Percentiles rank a stretch among this genome's conserved stretches.
phyloP scores from a whole-genome alignment of 805 yeast genomes.

The Torulaspora microellipsoides region DNA sequence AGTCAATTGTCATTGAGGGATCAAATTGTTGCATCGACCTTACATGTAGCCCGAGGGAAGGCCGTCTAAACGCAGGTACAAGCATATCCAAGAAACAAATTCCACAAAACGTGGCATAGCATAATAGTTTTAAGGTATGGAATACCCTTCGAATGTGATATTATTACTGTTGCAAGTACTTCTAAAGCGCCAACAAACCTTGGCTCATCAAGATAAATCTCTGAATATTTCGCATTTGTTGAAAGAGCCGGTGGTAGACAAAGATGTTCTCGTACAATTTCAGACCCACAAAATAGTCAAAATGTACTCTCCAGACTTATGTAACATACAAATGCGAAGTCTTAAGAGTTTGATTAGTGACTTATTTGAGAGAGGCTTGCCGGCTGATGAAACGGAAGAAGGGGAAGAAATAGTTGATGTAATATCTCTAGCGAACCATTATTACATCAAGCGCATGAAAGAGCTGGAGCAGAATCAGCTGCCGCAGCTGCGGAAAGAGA shows the following conservation, averaged over 20 bases:
- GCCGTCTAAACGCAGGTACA: too few species aligned
- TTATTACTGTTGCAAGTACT: slow-evolving; percentile 28
- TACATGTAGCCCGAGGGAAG: too few species aligned
- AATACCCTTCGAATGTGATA: slow-evolving; percentile 22
- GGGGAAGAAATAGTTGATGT: slow-evolving; percentile 17
- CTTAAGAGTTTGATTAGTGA: slow-evolving; percentile 22
- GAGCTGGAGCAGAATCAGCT: slow-evolving; percentile 21
- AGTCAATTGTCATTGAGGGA: too few species aligned
- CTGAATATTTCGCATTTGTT: slow-evolving; percentile 16
- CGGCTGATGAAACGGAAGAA: slow-evolving; percentile 1
- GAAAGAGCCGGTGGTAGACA: slow-evolving; percentile 28
- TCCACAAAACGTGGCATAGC: too few species aligned
- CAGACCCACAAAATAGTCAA: slow-evolving; percentile 22
- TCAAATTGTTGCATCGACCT: too few species aligned
- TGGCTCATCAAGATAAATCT: slow-evolving; percentile 20
- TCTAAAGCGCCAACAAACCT: slow-evolving; percentile 27
- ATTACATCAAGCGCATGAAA: slow-evolving; percentile 22
- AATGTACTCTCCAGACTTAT: slow-evolving; percentile 25
- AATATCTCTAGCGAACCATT: slow-evolving; percentile 28
- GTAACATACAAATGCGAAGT: slow-evolving; percentile 19
- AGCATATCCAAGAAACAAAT: too few species aligned
- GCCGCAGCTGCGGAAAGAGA: slow-evolving; percentile 21
- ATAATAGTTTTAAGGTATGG: slow-evolving; percentile 5
- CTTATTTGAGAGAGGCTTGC: slow-evolving; percentile 19
- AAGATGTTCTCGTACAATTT: slow-evolving; percentile 17